Evolutionary conservation across 805 yeast species (phyloP), one percentile per base, ranked within the genome.

Genomic region (Wickerhamomyces bisporus): DNA sequence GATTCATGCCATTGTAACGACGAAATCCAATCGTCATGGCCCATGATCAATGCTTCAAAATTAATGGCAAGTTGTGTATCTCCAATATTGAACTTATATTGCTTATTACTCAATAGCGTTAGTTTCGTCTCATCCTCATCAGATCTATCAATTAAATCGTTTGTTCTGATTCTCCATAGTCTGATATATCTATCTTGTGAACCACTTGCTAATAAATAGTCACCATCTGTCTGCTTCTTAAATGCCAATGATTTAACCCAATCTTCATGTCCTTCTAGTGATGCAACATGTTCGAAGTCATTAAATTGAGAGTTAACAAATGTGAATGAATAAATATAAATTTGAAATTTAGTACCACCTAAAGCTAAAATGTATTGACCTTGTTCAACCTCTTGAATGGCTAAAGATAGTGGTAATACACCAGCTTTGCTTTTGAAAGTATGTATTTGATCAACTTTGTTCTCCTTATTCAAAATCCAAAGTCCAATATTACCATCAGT

Each of bases 11-110:
- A 93, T 39, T 71, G 66, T 33, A 93, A 66, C 9, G 86, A 78
- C 3, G 91, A 77, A 19, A 94, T 81, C 98, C 98, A 93, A 59
- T 93, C 99, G 57, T 93, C 99, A 61, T 93, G 98, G 7, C 98
- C 99, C 83, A 93, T 81, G 19, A 93, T 77, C 42, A 93, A 73
- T 0, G 98, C 96, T 53, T 94, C 99, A 54, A 89, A 87, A 47
- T 77, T 77, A 36, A 88, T 71, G 5, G 82, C 76, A 41, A 75
- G 75, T 35, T 64, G 58, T 3, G 69, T 50, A 12, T 49, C 50
- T 3, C 48, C 53, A 27, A 72, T 52, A 11, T 53, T 49, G 45
- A 87, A 78, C 43, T 76, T 73, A 58, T 84, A 79, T 59, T 80
- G 84, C 49, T 83, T 87, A 61, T 85, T 86, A 14, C 82, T 75